Conservation (phyloP, 805 yeast species). For the Lipomyces lipofer region DNA sequence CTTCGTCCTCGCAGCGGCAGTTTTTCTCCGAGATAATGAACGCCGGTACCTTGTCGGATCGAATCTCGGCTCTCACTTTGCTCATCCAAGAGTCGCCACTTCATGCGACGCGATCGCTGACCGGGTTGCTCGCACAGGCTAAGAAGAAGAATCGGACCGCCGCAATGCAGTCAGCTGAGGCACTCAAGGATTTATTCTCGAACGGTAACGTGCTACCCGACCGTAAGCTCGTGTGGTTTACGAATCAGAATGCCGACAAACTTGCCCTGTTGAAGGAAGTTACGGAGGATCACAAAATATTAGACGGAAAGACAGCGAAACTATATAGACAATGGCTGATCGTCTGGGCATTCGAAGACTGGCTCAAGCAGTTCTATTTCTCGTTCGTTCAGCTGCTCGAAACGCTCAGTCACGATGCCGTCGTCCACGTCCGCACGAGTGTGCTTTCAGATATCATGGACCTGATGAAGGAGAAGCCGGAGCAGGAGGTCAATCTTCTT, state of each 20-base stretch:
- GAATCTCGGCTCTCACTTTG: constrained; percentile 90
- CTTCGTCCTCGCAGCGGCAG: constrained; percentile 76
- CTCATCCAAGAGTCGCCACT: constrained; percentile 93
- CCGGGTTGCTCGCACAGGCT: constrained; percentile 73
- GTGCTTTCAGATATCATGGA: constrained; percentile 77
- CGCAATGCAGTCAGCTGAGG: constrained; percentile 84
- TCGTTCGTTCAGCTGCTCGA: constrained; percentile 75
- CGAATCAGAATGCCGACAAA: constrained; percentile 52
- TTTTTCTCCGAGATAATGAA: constrained; percentile 85
- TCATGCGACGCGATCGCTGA: constrained; percentile 82
- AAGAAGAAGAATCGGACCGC: constrained; percentile 92
- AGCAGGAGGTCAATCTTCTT: constrained; percentile 90
- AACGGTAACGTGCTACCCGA: constrained; percentile 80
- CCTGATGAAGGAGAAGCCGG: constrained; percentile 81
- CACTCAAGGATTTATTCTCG: constrained; percentile 82
- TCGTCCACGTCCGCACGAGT: constrained; percentile 79
- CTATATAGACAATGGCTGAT: constrained; percentile 58
- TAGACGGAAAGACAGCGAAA: constrained; percentile 7
- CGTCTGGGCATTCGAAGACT: constrained; percentile 84
- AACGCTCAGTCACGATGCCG: constrained; percentile 82
- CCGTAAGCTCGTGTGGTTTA: constrained; percentile 76
- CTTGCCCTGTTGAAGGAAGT: constrained; percentile 41
- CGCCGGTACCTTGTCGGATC: constrained; percentile 92
- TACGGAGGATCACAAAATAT: constrained; percentile 36
- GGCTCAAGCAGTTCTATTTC: constrained; percentile 74